phyloP scores from a whole-genome alignment of 2,329 filamentous ascomycete species.

The Davidsoniella eucalypti region DNA sequence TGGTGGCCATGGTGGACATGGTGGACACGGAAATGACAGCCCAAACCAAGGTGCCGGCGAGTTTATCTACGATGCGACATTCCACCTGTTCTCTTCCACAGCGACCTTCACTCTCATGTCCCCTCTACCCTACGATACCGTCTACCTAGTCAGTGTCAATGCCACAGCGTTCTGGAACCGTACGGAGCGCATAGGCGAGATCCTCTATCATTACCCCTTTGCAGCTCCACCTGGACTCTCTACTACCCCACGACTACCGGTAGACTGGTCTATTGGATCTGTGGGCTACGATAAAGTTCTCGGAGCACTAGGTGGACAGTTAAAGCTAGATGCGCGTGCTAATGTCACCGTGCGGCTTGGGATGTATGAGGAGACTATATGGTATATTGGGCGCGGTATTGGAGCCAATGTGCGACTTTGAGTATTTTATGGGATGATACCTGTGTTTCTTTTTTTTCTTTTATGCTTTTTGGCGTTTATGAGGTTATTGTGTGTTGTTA shows the following conservation, averaged over 20 bases:
- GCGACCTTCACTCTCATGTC: conserved; percentile 73
- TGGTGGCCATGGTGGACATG: not conserved
- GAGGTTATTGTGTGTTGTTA: not conserved
- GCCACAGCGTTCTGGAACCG: conserved; percentile 77
- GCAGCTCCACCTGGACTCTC: conserved; percentile 59
- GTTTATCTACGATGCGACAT: conserved; percentile 73
- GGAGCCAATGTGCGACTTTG: conserved; percentile 44
- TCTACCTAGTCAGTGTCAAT: conserved; percentile 66
- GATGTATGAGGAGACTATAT: conserved; percentile 55
- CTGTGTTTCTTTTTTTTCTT: conserved; percentile 1
- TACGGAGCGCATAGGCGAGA: conserved; percentile 59
- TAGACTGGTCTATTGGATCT: conserved; percentile 59
- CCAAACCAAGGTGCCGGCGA: conserved; percentile 20
- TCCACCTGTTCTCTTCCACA: conserved; percentile 75
- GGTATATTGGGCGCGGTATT: conserved; percentile 54
- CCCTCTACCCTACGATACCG: conserved; percentile 53
- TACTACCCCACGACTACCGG: conserved; percentile 60
- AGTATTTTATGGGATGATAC: conserved; percentile 11
- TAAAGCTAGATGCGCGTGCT: conserved; percentile 67
- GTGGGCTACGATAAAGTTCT: conserved; percentile 71
- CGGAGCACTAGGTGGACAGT: conserved; percentile 60
- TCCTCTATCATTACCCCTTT: conserved; percentile 59
- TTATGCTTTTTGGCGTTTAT: not conserved
- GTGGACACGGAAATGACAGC: conserved; percentile 15
- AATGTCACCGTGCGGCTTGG: conserved; percentile 60